These are phyloP conservation scores for Zymoseptoria brevis DNA, from an alignment of 2,329 filamentous ascomycete genomes.

Conservation along the genomic window DNA sequence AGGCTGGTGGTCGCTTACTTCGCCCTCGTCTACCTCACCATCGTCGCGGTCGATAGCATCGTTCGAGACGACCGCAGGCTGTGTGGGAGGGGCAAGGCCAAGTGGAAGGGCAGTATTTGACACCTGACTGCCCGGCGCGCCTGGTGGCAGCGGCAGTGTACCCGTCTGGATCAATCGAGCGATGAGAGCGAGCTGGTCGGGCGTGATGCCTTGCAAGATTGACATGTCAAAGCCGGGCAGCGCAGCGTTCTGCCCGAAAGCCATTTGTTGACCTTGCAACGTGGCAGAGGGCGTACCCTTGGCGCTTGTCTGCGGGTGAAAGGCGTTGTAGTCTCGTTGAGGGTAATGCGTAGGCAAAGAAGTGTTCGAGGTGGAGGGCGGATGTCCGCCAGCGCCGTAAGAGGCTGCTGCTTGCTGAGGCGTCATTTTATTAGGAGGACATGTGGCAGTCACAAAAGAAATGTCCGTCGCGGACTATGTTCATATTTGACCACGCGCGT, in stretches of 20 bases:
- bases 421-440: background rate
- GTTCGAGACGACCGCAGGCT: background rate
- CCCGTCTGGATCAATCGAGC: constrained; percentile 22
- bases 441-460: background rate
- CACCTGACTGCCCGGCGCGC: background rate
- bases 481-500: background rate
- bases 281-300: constrained; percentile 6
- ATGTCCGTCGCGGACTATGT: background rate
- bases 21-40: constrained; percentile 68
- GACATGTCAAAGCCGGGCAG: constrained; percentile 18
- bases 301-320: constrained; percentile 2
- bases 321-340: background rate
- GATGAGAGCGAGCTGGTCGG: constrained; percentile 23
- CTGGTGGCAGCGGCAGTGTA: constrained; percentile 17
- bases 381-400: background rate
- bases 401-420: background rate
- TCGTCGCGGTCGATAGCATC: constrained; percentile 44
- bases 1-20: constrained; percentile 32
- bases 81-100: background rate
- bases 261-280: constrained; percentile 7
- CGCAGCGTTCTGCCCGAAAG: constrained; percentile 19
- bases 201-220: constrained; percentile 18
- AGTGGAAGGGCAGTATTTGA: background rate
- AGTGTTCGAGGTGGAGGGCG: constrained; percentile 11
- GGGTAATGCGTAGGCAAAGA: background rate